Base-by-base conservation (phyloP, 768 basidiomycete genomes). In the Crepidotus variabilis region DNA sequence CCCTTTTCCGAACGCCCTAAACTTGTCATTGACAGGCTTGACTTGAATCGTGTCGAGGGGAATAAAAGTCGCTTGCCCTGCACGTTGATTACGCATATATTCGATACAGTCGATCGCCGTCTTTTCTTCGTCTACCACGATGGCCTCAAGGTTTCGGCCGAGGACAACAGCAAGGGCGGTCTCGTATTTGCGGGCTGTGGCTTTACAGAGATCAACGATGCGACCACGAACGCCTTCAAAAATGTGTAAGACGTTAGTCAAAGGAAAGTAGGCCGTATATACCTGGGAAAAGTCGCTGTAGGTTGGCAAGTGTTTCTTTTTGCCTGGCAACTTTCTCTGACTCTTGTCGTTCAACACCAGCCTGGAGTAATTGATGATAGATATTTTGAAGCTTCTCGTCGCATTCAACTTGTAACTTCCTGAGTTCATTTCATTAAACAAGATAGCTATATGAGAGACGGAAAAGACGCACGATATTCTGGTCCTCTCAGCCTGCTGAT, bases 71-170 rank as follows among this genome's bases (percentile, higher is more conserved):
- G 96, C 96, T 72, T 94, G 92, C 1, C 96, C 97, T 0, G 90
- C 86, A 34, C 95, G 89, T 71, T 97, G 94, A 58, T 89, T 94
- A 22, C 18, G 24, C 75, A 47, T 59, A 91, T 93, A 78, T 49
- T 98, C 94, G 64, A 98, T 98, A 69, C 96, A 98, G 62, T 95
- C 93, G 55, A 98, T 97, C 1, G 93, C 97, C 1, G 92, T 95
- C 72, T 92, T 94, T 75, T 98, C 95, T 65, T 93, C 89, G 65
- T 99, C 96, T 1, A 98, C 95, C 7, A 99, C 92, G 54, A 99
- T 83, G 1, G 94, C 91, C 65, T 98, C 97, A 55, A 94, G 90
- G 67, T 98, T 94, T 52, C 96, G 82, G 0, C 97, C 97, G 1
- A 99, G 81, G 21, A 98, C 86, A 32, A 94, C 92, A 0, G 90